Conservation (phyloP, 805 yeast genomes). For the Zygosaccharomyces rouxii region DNA sequence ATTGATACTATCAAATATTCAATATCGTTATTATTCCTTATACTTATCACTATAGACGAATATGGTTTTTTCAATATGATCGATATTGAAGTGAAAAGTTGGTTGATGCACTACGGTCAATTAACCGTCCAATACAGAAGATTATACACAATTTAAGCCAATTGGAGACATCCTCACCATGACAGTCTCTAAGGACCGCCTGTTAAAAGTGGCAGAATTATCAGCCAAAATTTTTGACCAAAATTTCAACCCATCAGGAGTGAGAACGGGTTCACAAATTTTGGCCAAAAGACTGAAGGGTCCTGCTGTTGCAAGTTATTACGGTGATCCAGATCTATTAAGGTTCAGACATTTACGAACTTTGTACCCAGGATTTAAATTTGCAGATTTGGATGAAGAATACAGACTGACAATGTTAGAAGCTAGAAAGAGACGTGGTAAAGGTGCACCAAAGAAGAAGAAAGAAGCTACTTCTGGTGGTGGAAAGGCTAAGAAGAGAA, state of each 20-base stretch:
- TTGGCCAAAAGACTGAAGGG: slow-evolving; percentile 68
- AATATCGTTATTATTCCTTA: background rate
- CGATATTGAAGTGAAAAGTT: background rate
- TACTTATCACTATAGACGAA: background rate
- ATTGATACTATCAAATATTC: background rate
- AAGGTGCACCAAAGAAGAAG: slow-evolving; percentile 81
- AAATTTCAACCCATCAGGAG: slow-evolving; percentile 59
- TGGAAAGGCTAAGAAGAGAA: slow-evolving; percentile 40
- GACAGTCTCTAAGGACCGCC: slow-evolving; percentile 42
- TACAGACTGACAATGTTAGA: slow-evolving; percentile 63
- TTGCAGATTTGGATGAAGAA: slow-evolving; percentile 64
- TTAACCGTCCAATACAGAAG: too few species aligned
- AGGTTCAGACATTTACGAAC: slow-evolving; percentile 55
- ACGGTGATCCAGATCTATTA: slow-evolving; percentile 69
- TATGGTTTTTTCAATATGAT: background rate
- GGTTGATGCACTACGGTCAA: too few species aligned
- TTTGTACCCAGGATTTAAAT: slow-evolving; percentile 45
- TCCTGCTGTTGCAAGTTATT: slow-evolving; percentile 62
- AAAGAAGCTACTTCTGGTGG: slow-evolving; percentile 40
- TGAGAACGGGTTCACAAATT: slow-evolving; percentile 70
- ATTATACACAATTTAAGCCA: background rate
- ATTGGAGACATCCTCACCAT: slow-evolving; percentile 12
- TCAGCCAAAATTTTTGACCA: slow-evolving; percentile 66
- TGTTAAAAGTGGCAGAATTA: slow-evolving; percentile 53
- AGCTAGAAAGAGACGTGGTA: slow-evolving; percentile 75